These are phyloP conservation scores for Magnolia officinalis DNA, from an alignment of 164 flowering plant genomes.

Conservation along the genomic window DNA sequence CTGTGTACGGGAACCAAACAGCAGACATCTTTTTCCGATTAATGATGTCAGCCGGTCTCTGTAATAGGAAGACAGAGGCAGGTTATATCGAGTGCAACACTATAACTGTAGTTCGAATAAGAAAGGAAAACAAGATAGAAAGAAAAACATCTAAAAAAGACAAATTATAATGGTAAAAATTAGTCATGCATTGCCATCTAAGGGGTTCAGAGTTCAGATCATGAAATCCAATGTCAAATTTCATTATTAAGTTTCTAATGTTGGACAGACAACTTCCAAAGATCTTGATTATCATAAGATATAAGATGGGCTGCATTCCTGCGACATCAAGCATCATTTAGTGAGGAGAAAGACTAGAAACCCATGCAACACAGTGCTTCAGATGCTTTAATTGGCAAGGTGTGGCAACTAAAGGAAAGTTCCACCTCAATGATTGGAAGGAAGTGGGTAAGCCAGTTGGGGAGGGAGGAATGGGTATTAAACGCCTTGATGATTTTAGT, in stretches of 20 bases:
- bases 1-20: conserved; percentile 85
- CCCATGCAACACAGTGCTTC: no score
- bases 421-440: no score
- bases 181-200: background rate
- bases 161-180: background rate
- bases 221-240: background rate
- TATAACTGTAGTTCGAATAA: background rate
- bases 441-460: no score
- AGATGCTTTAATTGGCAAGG: no score
- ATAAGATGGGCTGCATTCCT: no score
- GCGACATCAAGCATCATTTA: no score
- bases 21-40: conserved; percentile 73
- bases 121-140: background rate
- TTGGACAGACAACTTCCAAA: background rate
- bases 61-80: conserved; percentile 19
- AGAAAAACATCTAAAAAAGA: background rate
- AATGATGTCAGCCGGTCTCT: conserved; percentile 70
- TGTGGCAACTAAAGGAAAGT: no score
- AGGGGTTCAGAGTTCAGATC: background rate
- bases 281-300: no score
- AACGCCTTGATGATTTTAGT: no score
- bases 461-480: no score
- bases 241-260: background rate
- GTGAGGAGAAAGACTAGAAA: no score
- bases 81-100: background rate